Percentiles rank a stretch among this genome's conserved stretches.
Conservation (phyloP, 805 yeast species). For the Starmera amethionina region DNA sequence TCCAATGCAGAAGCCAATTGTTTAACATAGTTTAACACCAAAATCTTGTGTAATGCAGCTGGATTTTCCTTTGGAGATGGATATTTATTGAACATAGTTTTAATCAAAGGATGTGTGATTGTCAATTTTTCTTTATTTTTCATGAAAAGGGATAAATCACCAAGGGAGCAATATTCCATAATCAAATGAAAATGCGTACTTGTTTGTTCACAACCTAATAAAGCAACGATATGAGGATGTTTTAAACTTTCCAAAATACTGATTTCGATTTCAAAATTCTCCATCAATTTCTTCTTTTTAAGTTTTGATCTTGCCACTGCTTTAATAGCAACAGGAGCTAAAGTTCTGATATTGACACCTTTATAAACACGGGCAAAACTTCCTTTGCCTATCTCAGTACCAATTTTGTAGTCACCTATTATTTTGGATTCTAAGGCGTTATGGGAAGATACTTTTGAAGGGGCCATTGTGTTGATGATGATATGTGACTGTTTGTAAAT, state of each 20-base stretch:
- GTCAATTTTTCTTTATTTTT: constrained; percentile 64
- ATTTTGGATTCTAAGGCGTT: neutral
- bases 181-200: constrained; percentile 72
- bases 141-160: constrained; percentile 85
- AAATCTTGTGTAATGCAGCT: constrained; percentile 69
- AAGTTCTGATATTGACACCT: constrained; percentile 48
- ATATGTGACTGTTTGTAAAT: no score
- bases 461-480: no score
- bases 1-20: constrained; percentile 79
- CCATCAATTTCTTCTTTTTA: constrained; percentile 77
- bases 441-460: no score
- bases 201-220: constrained; percentile 77
- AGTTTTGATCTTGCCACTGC: constrained; percentile 76
- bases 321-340: constrained; percentile 75
- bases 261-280: constrained; percentile 88
- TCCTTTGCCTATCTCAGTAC: constrained; percentile 80
- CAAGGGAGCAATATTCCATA: constrained; percentile 95
- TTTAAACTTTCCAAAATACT: constrained; percentile 77
- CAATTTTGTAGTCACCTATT: constrained; percentile 16
- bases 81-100: constrained; percentile 65
- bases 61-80: constrained; percentile 68
- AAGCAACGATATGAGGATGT: constrained; percentile 87
- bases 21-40: constrained; percentile 77
- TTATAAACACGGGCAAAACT: constrained; percentile 94
- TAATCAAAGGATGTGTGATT: constrained; percentile 68